Base-by-base conservation (phyloP, 352 stramenopile species). In the Globisporangium mamillatum region DNA sequence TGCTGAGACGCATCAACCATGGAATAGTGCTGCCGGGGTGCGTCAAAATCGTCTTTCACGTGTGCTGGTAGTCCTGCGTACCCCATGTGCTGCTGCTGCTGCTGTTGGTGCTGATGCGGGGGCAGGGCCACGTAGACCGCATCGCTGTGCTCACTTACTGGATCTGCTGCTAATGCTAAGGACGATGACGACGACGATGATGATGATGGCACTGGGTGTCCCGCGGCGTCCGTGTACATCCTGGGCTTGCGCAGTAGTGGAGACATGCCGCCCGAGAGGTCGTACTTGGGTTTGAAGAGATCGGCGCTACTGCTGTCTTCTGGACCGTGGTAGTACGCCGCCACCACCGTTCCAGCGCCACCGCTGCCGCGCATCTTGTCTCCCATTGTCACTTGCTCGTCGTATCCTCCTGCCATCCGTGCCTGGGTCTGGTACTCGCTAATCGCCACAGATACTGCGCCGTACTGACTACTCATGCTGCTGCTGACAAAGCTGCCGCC, bases 191-290 rank as follows among this genome's bases (percentile, higher is more conserved):
- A 44, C 10, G 36, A 44, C 12, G 38, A 20, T 18, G 54, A 60
- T 1, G 41, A 20, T 6, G 48, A 27, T 25, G 48, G 9, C 24
- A 66, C 46, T 5, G 29, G 50, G 34, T 44, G 46, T 22, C 38
- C n/a, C 8, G 14, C 27, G 29, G 44, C 25, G 38, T 68, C 52
- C 16, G 46, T 22, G 32, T 59, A 54, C n/a, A 65, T 54, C 4
- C 62, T 55, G 4, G 68, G 55, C n/a, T 73, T 73, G 55, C 63
- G 68, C 27, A 73, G 55, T 36, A 73, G 63, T 3, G 61, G 63
- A 7, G 68, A 73, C 58, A 41, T 41, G 14, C 24, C 50, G 4
- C 56, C 63, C 20, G 27, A 32, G 63, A 24, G 32, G 22, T 66
- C 68, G 56, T 57, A 70, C 63, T 73, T 73, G 20, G 44, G 55